These are phyloP conservation scores for Delphinella strobiligena DNA, from an alignment of 2,329 filamentous ascomycete species.

Conservation along the genomic window DNA sequence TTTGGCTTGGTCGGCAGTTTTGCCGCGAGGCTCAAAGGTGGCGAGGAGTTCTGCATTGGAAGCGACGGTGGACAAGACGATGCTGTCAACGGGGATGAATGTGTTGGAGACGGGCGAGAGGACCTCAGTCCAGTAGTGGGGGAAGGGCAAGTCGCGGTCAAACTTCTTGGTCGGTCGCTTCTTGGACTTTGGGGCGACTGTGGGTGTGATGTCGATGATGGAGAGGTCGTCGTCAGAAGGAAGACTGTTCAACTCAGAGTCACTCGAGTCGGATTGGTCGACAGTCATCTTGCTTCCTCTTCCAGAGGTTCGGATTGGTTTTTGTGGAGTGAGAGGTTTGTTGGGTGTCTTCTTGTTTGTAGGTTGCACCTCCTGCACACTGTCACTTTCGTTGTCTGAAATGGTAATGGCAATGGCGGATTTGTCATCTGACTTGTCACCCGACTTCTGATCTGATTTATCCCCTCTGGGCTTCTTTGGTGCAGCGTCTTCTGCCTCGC, in stretches of 20 bases:
- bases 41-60: constrained; percentile 61
- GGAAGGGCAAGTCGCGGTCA: constrained; percentile 68
- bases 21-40: constrained; percentile 70
- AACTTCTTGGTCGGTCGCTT: constrained; percentile 36
- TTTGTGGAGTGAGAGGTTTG: constrained; percentile 10
- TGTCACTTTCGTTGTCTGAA: constrained; percentile 11
- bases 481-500: constrained; percentile 66
- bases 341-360: constrained; percentile 8
- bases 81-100: constrained; percentile 66
- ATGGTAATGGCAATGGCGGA: constrained; percentile 5
- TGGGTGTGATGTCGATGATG: constrained; percentile 43
- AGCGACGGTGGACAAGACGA: constrained; percentile 57
- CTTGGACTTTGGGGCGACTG: constrained; percentile 25
- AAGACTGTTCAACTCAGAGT: constrained; percentile 29
- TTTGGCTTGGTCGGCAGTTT: constrained; percentile 70
- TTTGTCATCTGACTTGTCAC: constrained; percentile 2
- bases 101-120: constrained; percentile 70
- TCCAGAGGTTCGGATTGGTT: constrained; percentile 15
- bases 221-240: constrained; percentile 38
- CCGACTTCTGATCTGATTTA: constrained; percentile 15
- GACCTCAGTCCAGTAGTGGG: constrained; percentile 88
- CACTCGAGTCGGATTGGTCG: constrained; percentile 34
- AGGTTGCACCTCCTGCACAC: constrained; percentile 4
- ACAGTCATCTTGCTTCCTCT: constrained; percentile 28
- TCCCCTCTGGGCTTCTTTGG: constrained; percentile 29